phyloP scores from a whole-genome alignment of 345 rosid species.

The Anacardium occidentale region DNA sequence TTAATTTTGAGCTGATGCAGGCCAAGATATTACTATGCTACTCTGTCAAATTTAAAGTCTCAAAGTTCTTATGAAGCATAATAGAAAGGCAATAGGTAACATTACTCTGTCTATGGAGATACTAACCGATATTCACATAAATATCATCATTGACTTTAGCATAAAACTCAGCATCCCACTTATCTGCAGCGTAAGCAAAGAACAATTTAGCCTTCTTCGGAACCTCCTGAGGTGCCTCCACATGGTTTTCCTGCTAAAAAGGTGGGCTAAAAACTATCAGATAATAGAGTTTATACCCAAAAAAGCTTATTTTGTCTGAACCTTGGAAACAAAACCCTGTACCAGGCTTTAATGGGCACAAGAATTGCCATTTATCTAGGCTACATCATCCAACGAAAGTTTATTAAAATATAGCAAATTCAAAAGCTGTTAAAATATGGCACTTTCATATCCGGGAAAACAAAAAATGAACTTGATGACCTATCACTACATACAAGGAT shows the following conservation, averaged over 20 bases:
- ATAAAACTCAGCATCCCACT: slow-evolving; percentile 83
- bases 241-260: slow-evolving; percentile 52
- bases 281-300: slow-evolving; percentile 11
- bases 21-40: neutral
- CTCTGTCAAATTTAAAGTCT: neutral
- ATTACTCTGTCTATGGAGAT: slow-evolving; percentile 12
- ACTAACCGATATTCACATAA: slow-evolving; percentile 72
- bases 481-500: slow-evolving; percentile 54
- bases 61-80: neutral
- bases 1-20: neutral
- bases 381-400: neutral
- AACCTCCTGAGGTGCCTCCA: slow-evolving; percentile 59
- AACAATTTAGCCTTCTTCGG: slow-evolving; percentile 58
- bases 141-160: slow-evolving; percentile 78
- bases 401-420: neutral
- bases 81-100: neutral
- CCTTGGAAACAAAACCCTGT: neutral
- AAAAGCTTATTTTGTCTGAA: neutral
- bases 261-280: slow-evolving; percentile 8
- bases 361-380: neutral
- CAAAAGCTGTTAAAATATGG: neutral
- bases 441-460: neutral
- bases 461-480: neutral
- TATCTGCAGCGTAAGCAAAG: slow-evolving; percentile 61
- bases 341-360: neutral